phyloP scores from a whole-genome alignment of 345 rosid species.

The Sonneratia caseolaris region DNA sequence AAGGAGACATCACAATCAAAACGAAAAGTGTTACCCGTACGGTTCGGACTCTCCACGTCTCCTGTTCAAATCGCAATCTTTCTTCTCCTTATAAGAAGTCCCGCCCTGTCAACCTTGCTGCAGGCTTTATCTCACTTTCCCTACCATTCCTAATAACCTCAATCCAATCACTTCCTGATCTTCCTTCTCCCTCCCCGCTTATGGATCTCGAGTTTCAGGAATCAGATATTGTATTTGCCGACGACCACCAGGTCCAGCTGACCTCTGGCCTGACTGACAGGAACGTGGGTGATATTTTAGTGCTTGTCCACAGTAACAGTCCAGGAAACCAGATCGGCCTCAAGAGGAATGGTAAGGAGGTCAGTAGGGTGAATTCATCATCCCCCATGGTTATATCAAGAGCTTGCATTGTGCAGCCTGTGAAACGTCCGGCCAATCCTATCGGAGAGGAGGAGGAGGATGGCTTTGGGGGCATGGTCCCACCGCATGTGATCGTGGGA shows the following conservation, averaged over 20 bases:
- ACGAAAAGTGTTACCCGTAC: too few species aligned
- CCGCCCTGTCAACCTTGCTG: too few species aligned
- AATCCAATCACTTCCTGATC: too few species aligned
- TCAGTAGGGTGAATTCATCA: slow-evolving; percentile 10
- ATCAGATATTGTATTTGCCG: slow-evolving; percentile 39
- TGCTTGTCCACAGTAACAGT: background rate
- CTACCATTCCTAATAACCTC: background rate
- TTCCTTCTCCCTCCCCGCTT: background rate
- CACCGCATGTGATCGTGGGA: slow-evolving; percentile 51
- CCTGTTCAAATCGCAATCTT: too few species aligned
- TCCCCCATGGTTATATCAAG: slow-evolving; percentile 28
- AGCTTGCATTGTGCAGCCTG: slow-evolving; percentile 6
- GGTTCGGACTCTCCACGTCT: too few species aligned
- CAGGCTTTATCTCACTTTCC: too few species aligned
- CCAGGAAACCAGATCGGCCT: background rate
- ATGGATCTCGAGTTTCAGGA: slow-evolving; percentile 37
- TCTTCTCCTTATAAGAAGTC: too few species aligned
- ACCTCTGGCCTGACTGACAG: slow-evolving; percentile 3
- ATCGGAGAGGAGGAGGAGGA: slow-evolving; percentile 22
- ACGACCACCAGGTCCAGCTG: slow-evolving; percentile 1
- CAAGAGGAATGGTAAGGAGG: slow-evolving; percentile 15
- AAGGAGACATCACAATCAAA: too few species aligned
- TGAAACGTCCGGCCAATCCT: slow-evolving; percentile 9
- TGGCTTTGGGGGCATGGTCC: slow-evolving; percentile 16
- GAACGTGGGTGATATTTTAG: background rate